phyloP scores from a whole-genome alignment of 352 stramenopile genomes.

The Phytophthora pluvialis region DNA sequence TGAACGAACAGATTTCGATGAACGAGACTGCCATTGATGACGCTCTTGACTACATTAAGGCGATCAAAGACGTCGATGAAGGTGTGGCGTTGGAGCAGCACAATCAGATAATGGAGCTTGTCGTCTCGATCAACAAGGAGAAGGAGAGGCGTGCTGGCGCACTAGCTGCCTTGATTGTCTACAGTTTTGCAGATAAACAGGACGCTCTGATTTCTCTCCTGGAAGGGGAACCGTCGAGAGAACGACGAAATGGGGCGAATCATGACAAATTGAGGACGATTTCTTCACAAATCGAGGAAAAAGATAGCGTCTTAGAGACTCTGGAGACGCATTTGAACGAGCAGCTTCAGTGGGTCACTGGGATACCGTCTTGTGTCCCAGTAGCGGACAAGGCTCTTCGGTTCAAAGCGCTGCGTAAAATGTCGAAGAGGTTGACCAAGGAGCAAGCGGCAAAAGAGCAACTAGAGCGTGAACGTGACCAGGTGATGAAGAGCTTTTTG shows the following conservation, averaged over 20 bases:
- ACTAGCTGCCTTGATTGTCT: slow-evolving; percentile 24
- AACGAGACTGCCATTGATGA: slow-evolving; percentile 35
- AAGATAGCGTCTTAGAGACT: slow-evolving; percentile 16
- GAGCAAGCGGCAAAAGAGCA: slow-evolving; percentile 24
- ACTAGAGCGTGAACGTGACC: slow-evolving; percentile 15
- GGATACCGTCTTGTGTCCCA: slow-evolving; percentile 2
- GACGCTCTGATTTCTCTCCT: slow-evolving; percentile 14
- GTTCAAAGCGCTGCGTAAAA: slow-evolving; percentile 17
- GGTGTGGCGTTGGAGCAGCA: slow-evolving; percentile 23
- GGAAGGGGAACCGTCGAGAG: slow-evolving; percentile 1
- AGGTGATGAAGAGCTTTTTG: slow-evolving; percentile 9
- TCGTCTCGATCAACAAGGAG: slow-evolving; percentile 32
- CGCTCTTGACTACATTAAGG: slow-evolving; percentile 28
- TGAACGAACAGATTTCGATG: slow-evolving; percentile 28
- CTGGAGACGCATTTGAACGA: slow-evolving; percentile 25
- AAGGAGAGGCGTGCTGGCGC: slow-evolving; percentile 23
- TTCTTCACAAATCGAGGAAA: slow-evolving; percentile 25
- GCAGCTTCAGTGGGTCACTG: slow-evolving; percentile 26
- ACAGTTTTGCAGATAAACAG: slow-evolving; percentile 13
- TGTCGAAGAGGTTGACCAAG: slow-evolving; percentile 21
- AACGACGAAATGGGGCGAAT: not conserved
- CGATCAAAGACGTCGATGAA: slow-evolving; percentile 32
- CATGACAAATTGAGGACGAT: slow-evolving; percentile 18
- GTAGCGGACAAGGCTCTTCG: slow-evolving; percentile 11
- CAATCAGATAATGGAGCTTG: slow-evolving; percentile 31